A percentile compares a stretch with the other conserved stretches of the same genome.
Conservation (phyloP, 2,329 filamentous ascomycete species). For the Trichocomaceae sp. region DNA sequence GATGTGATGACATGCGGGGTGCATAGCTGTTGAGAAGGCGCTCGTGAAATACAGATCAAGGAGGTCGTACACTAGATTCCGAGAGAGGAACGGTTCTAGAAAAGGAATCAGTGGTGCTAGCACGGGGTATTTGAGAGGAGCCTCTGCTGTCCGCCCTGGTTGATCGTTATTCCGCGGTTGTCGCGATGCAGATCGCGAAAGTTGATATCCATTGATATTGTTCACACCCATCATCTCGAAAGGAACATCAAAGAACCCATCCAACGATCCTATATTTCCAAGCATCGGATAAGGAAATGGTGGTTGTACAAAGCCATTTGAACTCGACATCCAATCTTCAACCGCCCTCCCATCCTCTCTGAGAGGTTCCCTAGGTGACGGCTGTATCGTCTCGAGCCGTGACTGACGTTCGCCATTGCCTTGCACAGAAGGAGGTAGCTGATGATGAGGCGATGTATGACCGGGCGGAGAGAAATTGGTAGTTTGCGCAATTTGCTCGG, state of each 20-base stretch:
- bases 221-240: constrained; percentile 13
- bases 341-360: constrained; percentile 8
- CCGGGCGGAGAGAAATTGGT: constrained; percentile 8
- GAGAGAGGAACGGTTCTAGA: constrained; percentile 68
- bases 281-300: constrained; percentile 10
- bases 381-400: constrained; percentile 19
- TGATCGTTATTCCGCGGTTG: constrained; percentile 48
- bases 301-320: constrained; percentile 11
- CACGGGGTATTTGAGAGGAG: constrained; percentile 67
- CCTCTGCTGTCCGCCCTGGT: constrained; percentile 20
- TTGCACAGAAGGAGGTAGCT: constrained; percentile 23
- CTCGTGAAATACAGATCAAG: constrained; percentile 88
- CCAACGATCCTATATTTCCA: constrained; percentile 10
- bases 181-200: constrained; percentile 49
- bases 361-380: constrained; percentile 17
- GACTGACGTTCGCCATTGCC: constrained; percentile 25
- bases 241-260: constrained; percentile 11
- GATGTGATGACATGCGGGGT: constrained; percentile 85
- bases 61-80: constrained; percentile 75
- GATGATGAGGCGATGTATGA: constrained; percentile 12
- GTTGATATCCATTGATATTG: constrained; percentile 36
- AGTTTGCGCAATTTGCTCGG: constrained; percentile 5
- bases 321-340: constrained; percentile 15
- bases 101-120: constrained; percentile 76
- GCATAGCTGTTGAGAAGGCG: constrained; percentile 78